A percentile compares a stretch with the other conserved stretches of the same genome.
phyloP scores from a whole-genome alignment of 2,329 filamentous ascomycete species.

The Penicillium sp. region DNA sequence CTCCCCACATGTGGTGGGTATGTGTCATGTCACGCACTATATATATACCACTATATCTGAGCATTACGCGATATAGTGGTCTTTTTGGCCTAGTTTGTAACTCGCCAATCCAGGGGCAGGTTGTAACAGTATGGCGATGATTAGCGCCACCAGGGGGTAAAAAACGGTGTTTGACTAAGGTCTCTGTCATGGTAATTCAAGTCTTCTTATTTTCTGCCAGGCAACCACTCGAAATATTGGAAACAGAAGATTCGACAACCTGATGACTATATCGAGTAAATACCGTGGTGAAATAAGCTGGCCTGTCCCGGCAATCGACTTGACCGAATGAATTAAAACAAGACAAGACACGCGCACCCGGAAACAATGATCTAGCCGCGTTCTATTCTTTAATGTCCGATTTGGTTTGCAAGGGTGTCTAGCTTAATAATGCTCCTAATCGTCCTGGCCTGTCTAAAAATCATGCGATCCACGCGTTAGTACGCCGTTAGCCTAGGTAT shows the following conservation, averaged over 20 bases:
- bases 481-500: slow-evolving; percentile 11
- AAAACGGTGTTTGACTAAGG: too few relatives aligned
- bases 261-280: slow-evolving; percentile 16
- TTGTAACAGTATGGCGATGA: too few relatives aligned
- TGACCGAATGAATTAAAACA: not conserved
- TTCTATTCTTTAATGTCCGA: slow-evolving; percentile 26
- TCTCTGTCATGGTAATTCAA: too few relatives aligned
- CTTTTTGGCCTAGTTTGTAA: too few relatives aligned
- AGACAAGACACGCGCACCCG: slow-evolving; percentile 21
- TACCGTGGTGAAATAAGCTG: slow-evolving; percentile 14
- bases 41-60: too few relatives aligned
- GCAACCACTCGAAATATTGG: not conserved
- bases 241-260: not conserved
- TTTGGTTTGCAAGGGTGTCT: slow-evolving; percentile 21
- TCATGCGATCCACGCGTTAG: slow-evolving; percentile 12
- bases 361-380: slow-evolving; percentile 21
- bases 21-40: too few relatives aligned
- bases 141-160: too few relatives aligned
- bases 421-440: slow-evolving; percentile 24
- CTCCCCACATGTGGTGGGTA: too few relatives aligned
- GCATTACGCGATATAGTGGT: too few relatives aligned
- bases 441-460: slow-evolving; percentile 21
- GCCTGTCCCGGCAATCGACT: slow-evolving; percentile 14
- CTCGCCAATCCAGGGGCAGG: too few relatives aligned
- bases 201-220: too few relatives aligned